Evolutionary conservation across 108 stramenopile species (phyloP).

Genomic region (Pelagomonas calceolata): DNA sequence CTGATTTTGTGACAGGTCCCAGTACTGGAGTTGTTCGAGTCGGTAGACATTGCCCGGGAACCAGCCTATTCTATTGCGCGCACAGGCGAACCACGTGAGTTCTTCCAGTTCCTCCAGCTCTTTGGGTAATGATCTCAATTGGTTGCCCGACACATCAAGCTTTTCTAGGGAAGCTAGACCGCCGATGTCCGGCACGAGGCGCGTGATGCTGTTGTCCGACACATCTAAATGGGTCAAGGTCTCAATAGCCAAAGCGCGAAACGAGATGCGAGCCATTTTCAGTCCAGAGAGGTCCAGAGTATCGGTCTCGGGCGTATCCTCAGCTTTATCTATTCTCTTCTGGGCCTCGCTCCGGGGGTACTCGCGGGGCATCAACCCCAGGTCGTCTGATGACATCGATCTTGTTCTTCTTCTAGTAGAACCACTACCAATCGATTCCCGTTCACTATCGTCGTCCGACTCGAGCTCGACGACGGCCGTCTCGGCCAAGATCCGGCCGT

Average conservation of each 20-base stretch:
- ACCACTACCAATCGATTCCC: no score
- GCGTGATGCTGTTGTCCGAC: slow-evolving; percentile 6
- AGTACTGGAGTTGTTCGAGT: not conserved
- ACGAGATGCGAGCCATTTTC: not conserved
- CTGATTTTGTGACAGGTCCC: slow-evolving; percentile 6
- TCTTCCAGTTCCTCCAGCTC: slow-evolving; percentile 7
- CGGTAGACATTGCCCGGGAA: slow-evolving; percentile 3
- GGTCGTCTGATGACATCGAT: no score
- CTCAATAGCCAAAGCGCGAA: not conserved
- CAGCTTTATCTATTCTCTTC: not conserved
- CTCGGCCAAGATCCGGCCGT: not conserved
- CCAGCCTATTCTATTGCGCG: not conserved
- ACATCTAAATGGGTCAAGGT: slow-evolving; percentile 4
- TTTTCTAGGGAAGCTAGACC: not conserved
- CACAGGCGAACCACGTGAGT: not conserved
- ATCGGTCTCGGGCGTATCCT: not conserved
- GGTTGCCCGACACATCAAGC: slow-evolving; percentile 2
- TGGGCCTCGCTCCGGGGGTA: not conserved
- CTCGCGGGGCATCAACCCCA: not conserved
- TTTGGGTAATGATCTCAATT: not conserved
- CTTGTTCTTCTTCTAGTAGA: no score
- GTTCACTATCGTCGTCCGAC: no score
- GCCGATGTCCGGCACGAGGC: slow-evolving; percentile 2
- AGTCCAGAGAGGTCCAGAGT: slow-evolving; percentile 3
- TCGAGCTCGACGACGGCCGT: no score